These are phyloP conservation scores for Russula virescens DNA, from an alignment of 768 basidiomycete species.

Conservation along the genomic window DNA sequence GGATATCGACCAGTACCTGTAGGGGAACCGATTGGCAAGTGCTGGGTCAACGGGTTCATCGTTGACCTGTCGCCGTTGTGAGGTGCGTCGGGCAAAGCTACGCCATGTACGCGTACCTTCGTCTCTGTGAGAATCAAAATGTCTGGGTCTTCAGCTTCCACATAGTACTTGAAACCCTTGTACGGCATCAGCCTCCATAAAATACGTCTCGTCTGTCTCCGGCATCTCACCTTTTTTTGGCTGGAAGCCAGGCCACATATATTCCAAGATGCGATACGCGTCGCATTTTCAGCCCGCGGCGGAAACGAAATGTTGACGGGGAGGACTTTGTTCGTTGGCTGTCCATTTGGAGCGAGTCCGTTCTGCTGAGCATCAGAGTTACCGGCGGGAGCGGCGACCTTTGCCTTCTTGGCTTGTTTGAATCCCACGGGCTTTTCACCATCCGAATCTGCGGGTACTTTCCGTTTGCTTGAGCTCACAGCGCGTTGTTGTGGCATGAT, in stretches of 20 bases:
- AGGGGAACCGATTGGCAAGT: conserved; percentile 54
- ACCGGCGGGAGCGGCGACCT: neutral
- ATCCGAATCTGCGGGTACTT: conserved; percentile 7
- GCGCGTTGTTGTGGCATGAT: conserved; percentile 16
- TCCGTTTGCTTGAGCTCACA: conserved; percentile 17
- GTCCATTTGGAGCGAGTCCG: conserved; percentile 37
- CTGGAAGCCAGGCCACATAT: conserved; percentile 71
- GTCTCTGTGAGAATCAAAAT: conserved; percentile 82
- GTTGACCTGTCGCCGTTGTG: conserved; percentile 50
- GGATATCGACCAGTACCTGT: conserved; percentile 73
- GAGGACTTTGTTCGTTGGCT: conserved; percentile 69
- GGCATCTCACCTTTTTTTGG: conserved; percentile 60
- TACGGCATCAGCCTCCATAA: neutral
- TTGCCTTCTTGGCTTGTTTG: conserved; percentile 16
- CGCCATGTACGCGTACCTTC: conserved; percentile 43
- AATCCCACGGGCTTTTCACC: conserved; percentile 1
- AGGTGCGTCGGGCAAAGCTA: neutral
- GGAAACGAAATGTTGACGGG: conserved; percentile 60
- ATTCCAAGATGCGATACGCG: conserved; percentile 70
- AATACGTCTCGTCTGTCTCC: neutral
- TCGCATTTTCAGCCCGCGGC: conserved; percentile 39
- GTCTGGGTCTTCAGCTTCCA: conserved; percentile 84
- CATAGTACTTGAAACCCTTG: conserved; percentile 75
- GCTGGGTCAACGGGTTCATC: conserved; percentile 55
- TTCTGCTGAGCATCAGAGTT: conserved; percentile 1